Base-by-base conservation (phyloP, 345 rosid species). In the Noccaea caerulescens region DNA sequence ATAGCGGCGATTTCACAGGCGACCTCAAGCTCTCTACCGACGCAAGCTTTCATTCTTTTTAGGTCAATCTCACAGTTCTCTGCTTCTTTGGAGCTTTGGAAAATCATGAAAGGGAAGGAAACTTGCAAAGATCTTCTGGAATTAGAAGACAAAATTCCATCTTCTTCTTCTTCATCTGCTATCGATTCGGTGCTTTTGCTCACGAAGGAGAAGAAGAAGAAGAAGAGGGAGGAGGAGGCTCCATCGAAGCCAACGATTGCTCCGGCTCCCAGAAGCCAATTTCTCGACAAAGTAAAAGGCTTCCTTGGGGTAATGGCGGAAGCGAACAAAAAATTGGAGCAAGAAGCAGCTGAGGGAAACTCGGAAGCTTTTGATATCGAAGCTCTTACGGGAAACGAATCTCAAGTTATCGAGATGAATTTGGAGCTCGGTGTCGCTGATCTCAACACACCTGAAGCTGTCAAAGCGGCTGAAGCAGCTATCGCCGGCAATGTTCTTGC, bases 351-450 rank as follows among this genome's bases (percentile, higher is more conserved):
- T 80, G 88, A 85, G 78, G 90, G 82, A 30, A 90, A 87, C 65
- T 72, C 84, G 2, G 73, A 75, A 58, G 81, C 82, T 37, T 81
- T 67, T 72, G 91, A 88, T 73, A 89, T 94, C 27, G 97, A 94
- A 76, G 83, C 58, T 13, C 86, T 91, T 30, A 78, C 74, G 0
- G 97, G 96, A 60, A 69, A 84, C 63, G 96, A 91, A 73, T 71
- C 95, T 36, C 66, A 85, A 72, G 84, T 89, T 37, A 85, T 91
- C 60, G 97, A 94, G 58, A 82, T 94, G 97, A 90, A 94, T 76
- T 80, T 94, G 82, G 89, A 85, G 97, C 80, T 91, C 2, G 96
- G 97, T 32, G 69, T 94, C 1, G 90, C 96, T 66, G 99, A 91
- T 87, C 99, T 94, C 75, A 85, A 89, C 60, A 91, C 96, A 4